Evolutionary conservation across 495 filamentous ascomycete genomes (phyloP), one percentile per base, ranked within the genome.

Genomic region (Bacidia gigantensis): DNA sequence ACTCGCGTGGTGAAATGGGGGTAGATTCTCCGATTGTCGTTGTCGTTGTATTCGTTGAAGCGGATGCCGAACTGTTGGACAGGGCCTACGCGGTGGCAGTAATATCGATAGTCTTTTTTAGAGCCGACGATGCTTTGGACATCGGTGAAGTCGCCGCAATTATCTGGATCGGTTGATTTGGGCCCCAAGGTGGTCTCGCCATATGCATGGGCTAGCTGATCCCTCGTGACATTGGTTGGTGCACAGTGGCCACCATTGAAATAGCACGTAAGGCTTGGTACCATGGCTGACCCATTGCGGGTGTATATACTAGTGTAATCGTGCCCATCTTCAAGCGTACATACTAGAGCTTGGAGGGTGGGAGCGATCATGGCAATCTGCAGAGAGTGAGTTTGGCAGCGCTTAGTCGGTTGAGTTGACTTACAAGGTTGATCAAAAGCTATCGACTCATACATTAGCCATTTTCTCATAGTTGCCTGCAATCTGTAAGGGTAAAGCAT

Each of bases 41-140:
- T 18, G 12, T 41, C 46, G 26, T 56, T 60, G 22, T 50, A 60
- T 17, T 58, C 56, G 2, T 46, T 55, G 46, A 58, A 58, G 9
- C 53, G 58, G 35, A 58, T 58, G 21, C 52, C 46, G 46, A 60
- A 60, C 45, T 60, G 44, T 11, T 56, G 52, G 0, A 20, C 29
- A 7, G 5, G 7, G 5, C 29, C 29, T 35, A 7, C 14, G 1
- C n/a, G 48, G 18, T 23, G 49, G 46, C 55, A 60, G 41, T 52
- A 58, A 18, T 57, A 60, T 10, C 11, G 11, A 17, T 29, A 55
- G 23, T 57, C 26, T 5, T 55, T 9, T 21, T 48, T 1, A 3
- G 57, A 40, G 1, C 55, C 47, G 1, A 60, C n/a, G 29, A 1
- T 2, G 54, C 35, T 17, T 38, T n/a, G n/a, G n/a, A n/a, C n/a